A percentile compares a stretch with the other conserved stretches of the same genome.
phyloP scores from a whole-genome alignment of 2,329 filamentous ascomycete species.

The Fusarium citri region DNA sequence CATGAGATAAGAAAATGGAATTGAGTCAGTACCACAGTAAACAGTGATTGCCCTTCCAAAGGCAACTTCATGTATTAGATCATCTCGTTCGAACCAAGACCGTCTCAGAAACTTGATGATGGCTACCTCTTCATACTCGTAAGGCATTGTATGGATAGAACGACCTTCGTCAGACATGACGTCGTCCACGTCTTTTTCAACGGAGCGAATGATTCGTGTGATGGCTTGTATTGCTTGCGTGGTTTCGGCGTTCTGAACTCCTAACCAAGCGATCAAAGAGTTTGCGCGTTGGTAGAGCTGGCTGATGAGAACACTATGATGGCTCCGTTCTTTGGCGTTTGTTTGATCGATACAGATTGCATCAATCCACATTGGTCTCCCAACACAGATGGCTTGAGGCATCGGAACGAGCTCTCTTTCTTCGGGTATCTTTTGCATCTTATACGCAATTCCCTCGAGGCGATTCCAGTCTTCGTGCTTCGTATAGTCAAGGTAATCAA shows the following conservation, averaged over 20 bases:
- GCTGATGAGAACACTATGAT: neutral
- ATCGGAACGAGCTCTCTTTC: neutral
- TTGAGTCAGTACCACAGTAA: neutral
- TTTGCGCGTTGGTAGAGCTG: neutral
- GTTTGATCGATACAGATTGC: neutral
- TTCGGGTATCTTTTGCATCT: neutral
- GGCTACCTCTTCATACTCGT: rapidly evolving
- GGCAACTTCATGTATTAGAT: neutral
- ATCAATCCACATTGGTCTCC: conserved; percentile 17
- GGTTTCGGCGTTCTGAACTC: neutral
- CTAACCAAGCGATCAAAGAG: neutral
- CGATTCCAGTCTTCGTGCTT: neutral
- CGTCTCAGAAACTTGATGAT: neutral
- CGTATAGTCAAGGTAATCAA: neutral
- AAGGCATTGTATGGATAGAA: neutral
- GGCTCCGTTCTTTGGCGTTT: neutral
- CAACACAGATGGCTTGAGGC: neutral
- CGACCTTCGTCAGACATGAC: neutral
- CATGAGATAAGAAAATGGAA: neutral
- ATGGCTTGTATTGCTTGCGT: neutral
- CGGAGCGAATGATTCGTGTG: neutral
- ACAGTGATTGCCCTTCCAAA: conserved; percentile 4
- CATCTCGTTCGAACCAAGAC: conserved; percentile 8
- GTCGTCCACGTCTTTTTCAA: neutral
- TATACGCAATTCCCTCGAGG: neutral